Evolutionary conservation across 2,329 filamentous ascomycete genomes (phyloP).

Genomic region (Neobulgaria alba): DNA sequence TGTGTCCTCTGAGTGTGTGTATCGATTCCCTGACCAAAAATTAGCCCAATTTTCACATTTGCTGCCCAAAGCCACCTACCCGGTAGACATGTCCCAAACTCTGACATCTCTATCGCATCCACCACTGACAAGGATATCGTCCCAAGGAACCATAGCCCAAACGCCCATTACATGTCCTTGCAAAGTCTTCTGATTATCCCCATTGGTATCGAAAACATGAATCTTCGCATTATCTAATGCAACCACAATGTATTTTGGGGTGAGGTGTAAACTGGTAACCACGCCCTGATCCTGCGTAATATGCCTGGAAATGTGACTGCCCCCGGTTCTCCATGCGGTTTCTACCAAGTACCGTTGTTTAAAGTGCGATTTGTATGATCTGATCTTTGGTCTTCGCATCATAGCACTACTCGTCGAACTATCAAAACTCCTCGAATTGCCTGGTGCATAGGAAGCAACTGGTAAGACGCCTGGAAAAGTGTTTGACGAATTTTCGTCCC

Average conservation of each 20-base stretch:
- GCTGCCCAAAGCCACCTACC: slow-evolving; percentile 46
- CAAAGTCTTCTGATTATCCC: slow-evolving; percentile 77
- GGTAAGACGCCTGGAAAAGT: slow-evolving; percentile 38
- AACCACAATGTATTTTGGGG: slow-evolving; percentile 92
- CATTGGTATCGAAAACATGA: slow-evolving; percentile 91
- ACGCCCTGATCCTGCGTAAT: slow-evolving; percentile 96
- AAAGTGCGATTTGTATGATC: slow-evolving; percentile 92
- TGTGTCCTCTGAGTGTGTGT: slow-evolving; percentile 85
- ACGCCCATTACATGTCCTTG: slow-evolving; percentile 98
- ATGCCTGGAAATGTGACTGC: slow-evolving; percentile 72
- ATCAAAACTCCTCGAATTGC: slow-evolving; percentile 45
- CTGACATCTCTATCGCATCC: slow-evolving; percentile 94
- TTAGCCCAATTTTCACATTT: slow-evolving; percentile 21
- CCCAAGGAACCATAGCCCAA: slow-evolving; percentile 99
- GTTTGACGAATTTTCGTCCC: slow-evolving; percentile 23
- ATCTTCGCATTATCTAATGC: slow-evolving; percentile 98
- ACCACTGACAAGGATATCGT: slow-evolving; percentile 87
- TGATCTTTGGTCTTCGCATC: slow-evolving; percentile 51
- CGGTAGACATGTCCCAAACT: slow-evolving; percentile 92
- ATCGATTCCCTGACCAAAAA: slow-evolving; percentile 51
- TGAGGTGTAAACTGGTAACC: slow-evolving; percentile 90
- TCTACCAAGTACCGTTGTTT: slow-evolving; percentile 97
- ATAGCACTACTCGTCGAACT: slow-evolving; percentile 34
- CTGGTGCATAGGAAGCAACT: slow-evolving; percentile 28
- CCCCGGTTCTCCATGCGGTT: slow-evolving; percentile 90